phyloP scores from a whole-genome alignment of 345 rosid species.

The Pelargonium nanum region DNA sequence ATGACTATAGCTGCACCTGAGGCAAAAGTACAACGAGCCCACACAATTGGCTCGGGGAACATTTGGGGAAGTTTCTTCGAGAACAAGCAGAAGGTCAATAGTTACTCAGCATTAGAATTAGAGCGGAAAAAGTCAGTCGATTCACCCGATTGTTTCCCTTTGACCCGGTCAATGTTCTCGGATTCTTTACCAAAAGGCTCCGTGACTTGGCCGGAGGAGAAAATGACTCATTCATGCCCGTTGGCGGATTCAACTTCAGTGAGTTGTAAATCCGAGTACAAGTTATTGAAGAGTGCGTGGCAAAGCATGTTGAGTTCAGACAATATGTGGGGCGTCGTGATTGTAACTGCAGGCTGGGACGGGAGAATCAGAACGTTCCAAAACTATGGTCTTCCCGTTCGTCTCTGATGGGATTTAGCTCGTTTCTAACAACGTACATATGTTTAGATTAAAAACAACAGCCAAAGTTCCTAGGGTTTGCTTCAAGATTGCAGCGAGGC shows the following conservation, averaged over 20 bases:
- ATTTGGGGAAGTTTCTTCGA: not conserved
- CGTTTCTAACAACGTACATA: not conserved
- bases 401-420: slow-evolving; percentile 17
- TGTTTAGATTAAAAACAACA: too few relatives aligned
- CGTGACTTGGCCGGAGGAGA: slow-evolving; percentile 82
- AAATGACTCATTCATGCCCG: slow-evolving; percentile 34
- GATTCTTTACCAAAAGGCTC: slow-evolving; percentile 41
- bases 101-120: too few relatives aligned
- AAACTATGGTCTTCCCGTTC: slow-evolving; percentile 63
- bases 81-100: slow-evolving; percentile 3
- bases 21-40: slow-evolving; percentile 1
- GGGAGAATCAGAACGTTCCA: slow-evolving; percentile 61
- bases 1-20: slow-evolving; percentile 19
- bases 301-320: slow-evolving; percentile 37
- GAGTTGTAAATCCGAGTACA: slow-evolving; percentile 42
- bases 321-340: slow-evolving; percentile 57
- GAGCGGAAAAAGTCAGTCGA: slow-evolving; percentile 24
- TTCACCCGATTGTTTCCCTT: slow-evolving; percentile 43
- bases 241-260: slow-evolving; percentile 22
- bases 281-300: slow-evolving; percentile 51
- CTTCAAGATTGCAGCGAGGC: not conserved
- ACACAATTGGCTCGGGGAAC: not conserved
- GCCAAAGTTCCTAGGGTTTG: not conserved
- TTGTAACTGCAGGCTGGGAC: slow-evolving; percentile 68
- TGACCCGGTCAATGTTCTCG: slow-evolving; percentile 28